Conservation (phyloP, 1,284 basidiomycete genomes). For the Microstroma glucosiphilum region DNA sequence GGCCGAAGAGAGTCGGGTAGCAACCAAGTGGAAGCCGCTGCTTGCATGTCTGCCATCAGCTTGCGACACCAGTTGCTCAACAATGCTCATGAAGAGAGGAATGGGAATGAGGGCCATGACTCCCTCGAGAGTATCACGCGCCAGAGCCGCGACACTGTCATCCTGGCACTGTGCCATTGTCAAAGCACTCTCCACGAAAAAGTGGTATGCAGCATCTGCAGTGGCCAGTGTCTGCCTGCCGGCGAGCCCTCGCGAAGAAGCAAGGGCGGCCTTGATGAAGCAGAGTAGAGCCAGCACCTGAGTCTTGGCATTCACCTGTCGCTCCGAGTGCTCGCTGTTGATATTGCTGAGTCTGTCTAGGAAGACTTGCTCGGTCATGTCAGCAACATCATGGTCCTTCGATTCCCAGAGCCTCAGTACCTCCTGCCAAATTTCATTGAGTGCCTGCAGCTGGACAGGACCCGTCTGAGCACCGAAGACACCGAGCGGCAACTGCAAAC, state of each 20-base stretch:
- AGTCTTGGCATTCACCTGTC: constrained; percentile 30
- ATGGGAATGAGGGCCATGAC: constrained; percentile 34
- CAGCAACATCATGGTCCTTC: constrained; percentile 21
- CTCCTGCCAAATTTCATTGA: constrained; percentile 38
- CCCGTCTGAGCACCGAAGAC: constrained; percentile 58
- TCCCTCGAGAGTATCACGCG: constrained; percentile 24
- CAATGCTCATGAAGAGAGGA: constrained; percentile 24
- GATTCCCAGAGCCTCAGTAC: constrained; percentile 26
- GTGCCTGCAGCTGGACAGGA: constrained; percentile 57
- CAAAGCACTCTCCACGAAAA: constrained; percentile 13
- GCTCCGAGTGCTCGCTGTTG: constrained; percentile 38
- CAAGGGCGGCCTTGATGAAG: constrained; percentile 30
- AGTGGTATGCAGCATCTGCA: not conserved
- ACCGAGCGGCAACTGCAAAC: constrained; percentile 64
- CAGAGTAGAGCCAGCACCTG: constrained; percentile 35
- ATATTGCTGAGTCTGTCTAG: constrained; percentile 31
- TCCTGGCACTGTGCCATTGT: not conserved
- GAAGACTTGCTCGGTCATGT: constrained; percentile 29
- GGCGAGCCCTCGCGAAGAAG: constrained; percentile 10
- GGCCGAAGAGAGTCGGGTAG: constrained; percentile 27
- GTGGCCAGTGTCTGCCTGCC: not conserved
- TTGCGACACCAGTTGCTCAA: constrained; percentile 16
- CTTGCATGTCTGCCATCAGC: too few relatives aligned
- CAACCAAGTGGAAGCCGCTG: constrained; percentile 29
- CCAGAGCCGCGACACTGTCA: not conserved